Conservation (phyloP, 2,329 filamentous ascomycete genomes). For the Cercospora zeina region DNA sequence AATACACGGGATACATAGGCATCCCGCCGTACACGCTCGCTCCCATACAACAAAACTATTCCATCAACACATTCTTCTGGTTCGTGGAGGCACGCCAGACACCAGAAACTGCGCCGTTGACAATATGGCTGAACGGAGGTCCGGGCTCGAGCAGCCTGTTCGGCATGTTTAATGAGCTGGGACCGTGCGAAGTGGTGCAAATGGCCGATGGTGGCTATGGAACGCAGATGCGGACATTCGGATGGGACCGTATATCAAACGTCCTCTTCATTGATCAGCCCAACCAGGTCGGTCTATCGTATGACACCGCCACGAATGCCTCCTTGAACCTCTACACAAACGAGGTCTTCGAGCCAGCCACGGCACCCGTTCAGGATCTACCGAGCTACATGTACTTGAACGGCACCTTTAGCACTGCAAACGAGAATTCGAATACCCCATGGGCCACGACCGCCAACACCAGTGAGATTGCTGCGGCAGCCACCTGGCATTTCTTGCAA, state of each 20-base stretch:
- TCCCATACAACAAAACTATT: constrained; percentile 55
- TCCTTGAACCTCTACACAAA: constrained; percentile 54
- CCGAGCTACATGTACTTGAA: constrained; percentile 52
- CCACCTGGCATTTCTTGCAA: constrained; percentile 66
- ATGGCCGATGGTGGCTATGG: constrained; percentile 44
- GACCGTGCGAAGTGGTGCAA: constrained; percentile 50
- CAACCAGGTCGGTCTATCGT: constrained; percentile 69
- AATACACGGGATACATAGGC: constrained; percentile 69
- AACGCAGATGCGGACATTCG: constrained; percentile 58
- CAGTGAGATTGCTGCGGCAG: constrained; percentile 43
- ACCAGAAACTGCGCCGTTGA: constrained; percentile 54
- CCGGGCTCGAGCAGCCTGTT: constrained; percentile 66
- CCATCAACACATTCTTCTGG: constrained; percentile 66
- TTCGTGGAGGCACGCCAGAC: constrained; percentile 58
- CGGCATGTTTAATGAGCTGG: constrained; percentile 63
- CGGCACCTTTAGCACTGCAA: constrained; percentile 64
- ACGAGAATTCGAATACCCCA: constrained; percentile 33
- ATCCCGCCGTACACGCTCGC: constrained; percentile 52
- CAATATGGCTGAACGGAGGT: constrained; percentile 68
- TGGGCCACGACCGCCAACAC: constrained; percentile 39
- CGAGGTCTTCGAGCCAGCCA: constrained; percentile 46
- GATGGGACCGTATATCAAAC: constrained; percentile 64
- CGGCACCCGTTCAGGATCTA: constrained; percentile 23
- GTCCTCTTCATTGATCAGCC: constrained; percentile 64
- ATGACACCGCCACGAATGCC: constrained; percentile 63